Base-by-base conservation (phyloP, 2,329 filamentous ascomycete genomes). In the Penicillium hesseltinei region DNA sequence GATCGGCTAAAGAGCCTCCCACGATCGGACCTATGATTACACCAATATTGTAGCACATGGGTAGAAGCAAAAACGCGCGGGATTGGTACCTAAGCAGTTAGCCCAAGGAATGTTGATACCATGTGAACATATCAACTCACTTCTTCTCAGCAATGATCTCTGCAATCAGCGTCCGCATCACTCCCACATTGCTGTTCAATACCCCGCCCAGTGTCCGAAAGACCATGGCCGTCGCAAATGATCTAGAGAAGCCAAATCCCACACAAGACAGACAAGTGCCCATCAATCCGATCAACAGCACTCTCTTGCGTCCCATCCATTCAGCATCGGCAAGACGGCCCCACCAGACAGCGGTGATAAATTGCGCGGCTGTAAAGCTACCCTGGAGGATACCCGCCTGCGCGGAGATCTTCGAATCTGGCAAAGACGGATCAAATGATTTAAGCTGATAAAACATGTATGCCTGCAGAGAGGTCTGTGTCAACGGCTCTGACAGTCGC, bases 371-470 rank as follows among this genome's bases (percentile, higher is more conserved):
- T 0, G 89, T 92, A 70, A 96, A 96, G 39, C 86, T 87, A 13
- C 88, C 90, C 47, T 90, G 86, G 25, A 96, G 78, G 2, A 95
- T 77, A 39, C 91, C 91, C 1, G 89, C 89, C 71, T 94, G 91
- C 21, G 82, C 81, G 0, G 91, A 85, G 63, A 96, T 92, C 2
- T 83, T 85, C 2, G 81, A 81, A 53, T 87, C 82, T 2, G 82
- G 76, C 21, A 82, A 72, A 23, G 75, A 79, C 3, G 80, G 80
- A 25, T 89, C 81, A 66, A 96, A 93, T 57, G 88, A 93, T 65
- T 85, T 86, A n/a, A 96, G 83, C 72, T 94, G 90, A 73, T 93
- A 95, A 75, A 91, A 95, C 80, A 95, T 86, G 74, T 95, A 95
- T 2, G 89, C 84, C 73, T 89, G 83, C 9, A 92, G 74, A 13